These are phyloP conservation scores for Rhizophora apiculata DNA, from an alignment of 345 rosid species.

Conservation along the genomic window DNA sequence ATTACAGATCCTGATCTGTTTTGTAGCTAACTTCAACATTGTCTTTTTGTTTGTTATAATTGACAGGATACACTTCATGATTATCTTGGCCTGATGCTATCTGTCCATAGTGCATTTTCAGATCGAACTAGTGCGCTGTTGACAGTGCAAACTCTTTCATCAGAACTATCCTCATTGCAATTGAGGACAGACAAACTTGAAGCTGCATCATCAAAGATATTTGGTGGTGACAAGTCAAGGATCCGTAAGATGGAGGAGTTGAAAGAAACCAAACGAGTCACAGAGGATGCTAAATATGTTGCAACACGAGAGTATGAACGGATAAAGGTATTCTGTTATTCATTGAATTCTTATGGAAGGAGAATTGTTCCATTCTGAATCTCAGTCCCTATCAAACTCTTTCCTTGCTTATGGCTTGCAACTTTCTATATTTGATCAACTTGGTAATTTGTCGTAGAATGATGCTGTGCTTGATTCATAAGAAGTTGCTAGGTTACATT, in stretches of 20 bases:
- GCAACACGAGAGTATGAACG: constrained; percentile 83
- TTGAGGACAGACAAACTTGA: constrained; percentile 82
- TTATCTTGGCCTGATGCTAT: constrained; percentile 82
- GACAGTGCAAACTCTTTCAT: constrained; percentile 85
- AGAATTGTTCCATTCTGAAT: not conserved
- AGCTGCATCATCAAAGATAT: constrained; percentile 88
- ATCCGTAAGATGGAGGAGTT: constrained; percentile 82
- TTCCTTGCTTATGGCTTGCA: not conserved
- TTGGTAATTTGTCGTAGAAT: not conserved
- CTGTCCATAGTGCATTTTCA: constrained; percentile 84
- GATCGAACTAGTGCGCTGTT: constrained; percentile 84
- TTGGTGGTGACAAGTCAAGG: constrained; percentile 97
- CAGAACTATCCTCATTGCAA: constrained; percentile 73
- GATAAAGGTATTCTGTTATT: constrained; percentile 57
- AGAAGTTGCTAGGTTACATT: not conserved
- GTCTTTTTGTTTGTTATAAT: constrained; percentile 3
- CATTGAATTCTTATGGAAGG: not conserved
- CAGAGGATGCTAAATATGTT: constrained; percentile 86
- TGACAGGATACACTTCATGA: constrained; percentile 87
- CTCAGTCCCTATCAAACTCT: not conserved
- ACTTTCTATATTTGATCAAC: not conserved
- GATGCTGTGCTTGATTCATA: not conserved
- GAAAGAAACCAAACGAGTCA: constrained; percentile 68
- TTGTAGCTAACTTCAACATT: not conserved
- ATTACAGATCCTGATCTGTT: not conserved